These are phyloP conservation scores for Tuber aestivum DNA, from an alignment of 495 filamentous ascomycete genomes.

Conservation along the genomic window DNA sequence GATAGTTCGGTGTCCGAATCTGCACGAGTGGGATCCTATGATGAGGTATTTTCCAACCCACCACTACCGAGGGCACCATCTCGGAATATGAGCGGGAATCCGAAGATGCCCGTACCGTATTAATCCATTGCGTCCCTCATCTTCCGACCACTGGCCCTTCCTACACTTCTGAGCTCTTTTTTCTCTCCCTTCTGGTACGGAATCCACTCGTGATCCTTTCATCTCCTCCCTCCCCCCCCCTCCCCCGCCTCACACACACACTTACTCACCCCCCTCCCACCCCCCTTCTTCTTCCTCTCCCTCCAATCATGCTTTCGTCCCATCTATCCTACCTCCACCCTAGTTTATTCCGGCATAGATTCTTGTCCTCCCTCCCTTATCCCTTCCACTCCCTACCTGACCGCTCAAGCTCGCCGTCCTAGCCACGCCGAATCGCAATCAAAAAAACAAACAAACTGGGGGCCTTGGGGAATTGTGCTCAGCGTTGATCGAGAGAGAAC, in stretches of 20 bases:
- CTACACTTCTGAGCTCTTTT: neutral
- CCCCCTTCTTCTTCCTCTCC: slow-evolving; percentile 4
- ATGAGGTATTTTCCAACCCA: slow-evolving; percentile 5
- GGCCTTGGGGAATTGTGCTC: too few species aligned
- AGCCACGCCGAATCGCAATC: neutral
- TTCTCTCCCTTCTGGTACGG: neutral
- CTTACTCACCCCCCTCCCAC: slow-evolving; percentile 15
- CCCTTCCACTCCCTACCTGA: neutral
- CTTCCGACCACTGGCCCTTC: neutral
- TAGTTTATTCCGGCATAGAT: neutral
- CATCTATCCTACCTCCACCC: neutral
- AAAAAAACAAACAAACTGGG: too few species aligned
- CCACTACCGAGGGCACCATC: neutral
- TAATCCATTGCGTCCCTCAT: neutral
- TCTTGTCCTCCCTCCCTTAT: neutral
- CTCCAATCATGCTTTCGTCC: neutral
- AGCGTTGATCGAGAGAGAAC: neutral
- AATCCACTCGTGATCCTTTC: slow-evolving; percentile 39
- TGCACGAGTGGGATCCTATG: neutral
- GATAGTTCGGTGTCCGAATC: neutral
- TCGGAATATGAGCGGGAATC: slow-evolving; percentile 2
- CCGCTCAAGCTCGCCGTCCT: neutral
- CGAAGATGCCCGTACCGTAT: slow-evolving; percentile 2
- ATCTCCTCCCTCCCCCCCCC: slow-evolving; percentile 28
- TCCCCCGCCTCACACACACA: slow-evolving; percentile 9